phyloP scores from a whole-genome alignment of 352 stramenopile genomes.

The Phytopythium kandeliae region DNA sequence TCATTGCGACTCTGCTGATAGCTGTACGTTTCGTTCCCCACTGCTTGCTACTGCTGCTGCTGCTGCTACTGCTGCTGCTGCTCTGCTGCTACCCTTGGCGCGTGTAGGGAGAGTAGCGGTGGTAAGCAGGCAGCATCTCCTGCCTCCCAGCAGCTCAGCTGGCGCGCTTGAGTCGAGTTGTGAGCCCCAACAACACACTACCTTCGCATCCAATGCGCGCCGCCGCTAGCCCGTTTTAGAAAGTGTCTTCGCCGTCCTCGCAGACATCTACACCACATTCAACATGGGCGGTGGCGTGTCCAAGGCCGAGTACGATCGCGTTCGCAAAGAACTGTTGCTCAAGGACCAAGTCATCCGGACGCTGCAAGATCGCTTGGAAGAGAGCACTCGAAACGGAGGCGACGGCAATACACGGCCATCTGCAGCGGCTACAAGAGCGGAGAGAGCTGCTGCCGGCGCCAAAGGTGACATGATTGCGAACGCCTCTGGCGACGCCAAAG shows the following conservation, averaged over 20 bases:
- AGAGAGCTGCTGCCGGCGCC: not conserved
- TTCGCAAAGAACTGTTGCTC: constrained; percentile 58
- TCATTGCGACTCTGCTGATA: not conserved
- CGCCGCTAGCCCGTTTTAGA: not conserved
- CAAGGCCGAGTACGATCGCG: constrained; percentile 65
- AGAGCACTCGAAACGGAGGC: constrained; percentile 13
- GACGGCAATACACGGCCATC: not conserved
- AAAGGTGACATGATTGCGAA: not conserved
- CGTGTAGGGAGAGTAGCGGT: not conserved
- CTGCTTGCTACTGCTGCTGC: not conserved
- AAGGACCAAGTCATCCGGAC: constrained; percentile 69
- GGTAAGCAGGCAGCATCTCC: not conserved
- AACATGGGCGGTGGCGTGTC: constrained; percentile 68
- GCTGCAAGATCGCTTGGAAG: constrained; percentile 49
- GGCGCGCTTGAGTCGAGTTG: too few relatives aligned
- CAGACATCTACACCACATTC: not conserved
- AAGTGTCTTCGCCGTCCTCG: not conserved
- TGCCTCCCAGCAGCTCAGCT: not conserved
- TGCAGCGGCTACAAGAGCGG: not conserved
- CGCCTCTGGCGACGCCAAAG: not conserved
- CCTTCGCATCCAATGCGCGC: constrained; percentile 3
- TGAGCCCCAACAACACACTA: too few relatives aligned
- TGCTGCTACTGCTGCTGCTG: too few relatives aligned
- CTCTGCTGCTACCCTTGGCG: too few relatives aligned
- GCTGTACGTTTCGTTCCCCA: not conserved